Percentiles rank a stretch among this genome's conserved stretches.
phyloP scores from a whole-genome alignment of 1,139 yeast genomes.

The Debaryomyces nepalensis region DNA sequence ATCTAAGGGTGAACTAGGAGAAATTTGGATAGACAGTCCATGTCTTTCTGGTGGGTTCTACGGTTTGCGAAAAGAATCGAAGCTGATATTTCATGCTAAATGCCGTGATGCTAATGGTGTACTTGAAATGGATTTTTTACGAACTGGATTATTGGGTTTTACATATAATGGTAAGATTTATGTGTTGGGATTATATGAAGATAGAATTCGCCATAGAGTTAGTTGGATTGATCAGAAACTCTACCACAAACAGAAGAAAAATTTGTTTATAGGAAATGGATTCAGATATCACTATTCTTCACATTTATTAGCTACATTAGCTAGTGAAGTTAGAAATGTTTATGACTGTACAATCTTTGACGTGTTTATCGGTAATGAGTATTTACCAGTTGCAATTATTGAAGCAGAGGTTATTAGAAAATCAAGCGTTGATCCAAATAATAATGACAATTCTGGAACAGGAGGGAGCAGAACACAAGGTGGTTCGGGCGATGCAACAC shows the following conservation, averaged over 20 bases:
- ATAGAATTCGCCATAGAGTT: constrained; percentile 78
- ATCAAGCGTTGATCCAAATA: constrained; percentile 31
- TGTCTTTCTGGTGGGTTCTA: constrained; percentile 88
- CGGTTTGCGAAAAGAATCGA: constrained; percentile 71
- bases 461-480: constrained; percentile 21
- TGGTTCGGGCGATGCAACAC: constrained; percentile 13
- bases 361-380: constrained; percentile 80
- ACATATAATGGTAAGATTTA: constrained; percentile 84
- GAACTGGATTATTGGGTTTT: constrained; percentile 92
- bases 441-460: constrained; percentile 18
- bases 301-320: constrained; percentile 80
- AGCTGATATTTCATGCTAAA: constrained; percentile 78
- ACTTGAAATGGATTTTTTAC: constrained; percentile 75
- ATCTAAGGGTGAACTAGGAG: constrained; percentile 84
- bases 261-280: constrained; percentile 41
- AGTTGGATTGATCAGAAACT: constrained; percentile 63
- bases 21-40: constrained; percentile 94
- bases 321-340: constrained; percentile 78
- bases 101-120: constrained; percentile 72
- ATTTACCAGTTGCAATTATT: constrained; percentile 82
- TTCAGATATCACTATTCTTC: constrained; percentile 80
- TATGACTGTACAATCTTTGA: constrained; percentile 94
- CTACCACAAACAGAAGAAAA: constrained; percentile 36
- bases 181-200: constrained; percentile 88
- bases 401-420: constrained; percentile 77